Base-by-base conservation (phyloP, 768 basidiomycete genomes). In the Chalciporus pseudorubinellus region DNA sequence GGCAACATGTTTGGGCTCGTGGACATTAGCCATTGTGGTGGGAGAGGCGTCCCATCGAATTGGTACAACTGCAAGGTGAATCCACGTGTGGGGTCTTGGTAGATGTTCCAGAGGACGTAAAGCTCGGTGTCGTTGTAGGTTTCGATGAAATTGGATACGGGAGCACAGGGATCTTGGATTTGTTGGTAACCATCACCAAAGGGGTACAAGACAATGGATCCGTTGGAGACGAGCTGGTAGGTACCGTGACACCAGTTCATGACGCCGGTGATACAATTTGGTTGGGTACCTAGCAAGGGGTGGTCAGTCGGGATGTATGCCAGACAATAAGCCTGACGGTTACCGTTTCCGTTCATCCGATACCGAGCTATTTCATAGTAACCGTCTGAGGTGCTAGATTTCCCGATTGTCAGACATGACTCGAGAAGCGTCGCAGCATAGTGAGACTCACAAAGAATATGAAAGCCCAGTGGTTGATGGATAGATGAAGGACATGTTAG, bases 331-430 rank as follows among this genome's bases (percentile, higher is more conserved):
- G 21, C 31, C 42, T 31, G 29, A 16, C 3, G 1, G 31, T 29
- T 52, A 92, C 92, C 95, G 70, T 99, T 99, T 50, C 84, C 74
- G 36, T 74, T 78, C 74, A 95, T 95, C 47, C 94, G 83, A 71
- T 97, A 99, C 59, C 92, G 86, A 19, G 93, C 82, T 66, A 92
- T 78, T 69, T 99, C 97, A 57, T 88, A 99, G 74, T 73, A 89
- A 11, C 86, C 85, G 52, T 87, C 82, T 33, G 71, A 66, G 46
- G 89, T 79, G 73, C 90, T 92, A 29, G 11, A 8, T 4, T 6
- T 5, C 18, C 11, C 12, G 7, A 10, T 6, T 36, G 19, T 66
- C 33, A 64, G 55, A 20, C 4, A 22, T 33, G 24, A 10, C 24
- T 3, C 18, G 16, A 2, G 4, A 10, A 2, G 6, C 11, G 6